Percentiles rank a stretch among this genome's conserved stretches.
Conservation (phyloP, 2,329 filamentous ascomycete species). For the Nigrospora oryzae region DNA sequence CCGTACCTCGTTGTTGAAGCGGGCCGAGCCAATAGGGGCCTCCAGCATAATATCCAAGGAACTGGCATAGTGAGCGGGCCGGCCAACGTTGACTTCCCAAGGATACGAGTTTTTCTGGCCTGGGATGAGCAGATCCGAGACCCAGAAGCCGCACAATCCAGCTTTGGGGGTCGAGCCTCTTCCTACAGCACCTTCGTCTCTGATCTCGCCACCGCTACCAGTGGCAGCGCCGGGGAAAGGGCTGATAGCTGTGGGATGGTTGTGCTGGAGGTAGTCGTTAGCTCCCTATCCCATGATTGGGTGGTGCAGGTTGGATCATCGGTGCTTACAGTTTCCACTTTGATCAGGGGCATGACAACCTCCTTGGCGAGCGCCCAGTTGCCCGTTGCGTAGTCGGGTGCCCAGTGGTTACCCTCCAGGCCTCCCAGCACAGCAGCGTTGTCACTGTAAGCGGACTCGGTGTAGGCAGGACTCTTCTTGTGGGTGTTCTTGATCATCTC, state of each 20-base stretch:
- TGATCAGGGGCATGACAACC: slow-evolving; percentile 76
- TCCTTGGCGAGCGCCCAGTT: slow-evolving; percentile 86
- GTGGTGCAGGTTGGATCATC: not conserved
- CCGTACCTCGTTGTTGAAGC: slow-evolving; percentile 73
- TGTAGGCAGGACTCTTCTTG: slow-evolving; percentile 68
- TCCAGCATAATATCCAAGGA: slow-evolving; percentile 97
- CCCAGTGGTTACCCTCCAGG: slow-evolving; percentile 68
- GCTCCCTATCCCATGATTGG: not conserved
- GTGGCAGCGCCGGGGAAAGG: slow-evolving; percentile 74
- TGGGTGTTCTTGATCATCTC: slow-evolving; percentile 97
- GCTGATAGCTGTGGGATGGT: slow-evolving; percentile 93
- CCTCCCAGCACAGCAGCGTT: slow-evolving; percentile 90
- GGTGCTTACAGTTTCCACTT: slow-evolving; percentile 84
- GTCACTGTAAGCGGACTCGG: slow-evolving; percentile 94
- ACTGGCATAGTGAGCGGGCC: slow-evolving; percentile 85
- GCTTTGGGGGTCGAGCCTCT: slow-evolving; percentile 89
- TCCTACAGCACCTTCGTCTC: slow-evolving; percentile 85
- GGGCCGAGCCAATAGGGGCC: slow-evolving; percentile 86
- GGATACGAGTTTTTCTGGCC: slow-evolving; percentile 74
- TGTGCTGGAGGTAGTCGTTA: slow-evolving; percentile 36
- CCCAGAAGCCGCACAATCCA: slow-evolving; percentile 86
- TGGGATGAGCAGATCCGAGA: slow-evolving; percentile 88
- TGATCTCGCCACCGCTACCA: slow-evolving; percentile 89
- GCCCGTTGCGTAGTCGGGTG: slow-evolving; percentile 76
- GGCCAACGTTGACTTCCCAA: slow-evolving; percentile 89